phyloP scores from a whole-genome alignment of 2,329 filamentous ascomycete genomes.

The Verticillium nubilum region DNA sequence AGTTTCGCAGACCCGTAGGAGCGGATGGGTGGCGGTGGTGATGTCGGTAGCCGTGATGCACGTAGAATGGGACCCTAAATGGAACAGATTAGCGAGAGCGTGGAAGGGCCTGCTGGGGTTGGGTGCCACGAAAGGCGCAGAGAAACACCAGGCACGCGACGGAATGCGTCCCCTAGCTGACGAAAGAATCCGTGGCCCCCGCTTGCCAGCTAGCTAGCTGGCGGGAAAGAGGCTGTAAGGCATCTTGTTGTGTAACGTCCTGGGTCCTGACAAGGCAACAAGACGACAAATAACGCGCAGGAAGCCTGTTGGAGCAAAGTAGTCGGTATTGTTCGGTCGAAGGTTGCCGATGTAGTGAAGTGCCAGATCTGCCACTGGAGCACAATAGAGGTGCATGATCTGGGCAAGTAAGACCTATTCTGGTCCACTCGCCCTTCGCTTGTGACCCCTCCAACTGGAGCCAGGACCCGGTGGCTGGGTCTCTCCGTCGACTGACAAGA shows the following conservation, averaged over 20 bases:
- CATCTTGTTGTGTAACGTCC: background rate
- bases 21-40: conserved; percentile 4
- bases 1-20: background rate
- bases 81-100: conserved; percentile 13
- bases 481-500: background rate
- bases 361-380: conserved; percentile 6
- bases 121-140: background rate
- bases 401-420: conserved; percentile 4
- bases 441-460: background rate
- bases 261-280: background rate
- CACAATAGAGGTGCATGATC: conserved; percentile 9
- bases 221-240: background rate
- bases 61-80: conserved; percentile 4
- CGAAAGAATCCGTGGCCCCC: background rate
- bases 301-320: background rate
- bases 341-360: background rate
- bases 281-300: background rate
- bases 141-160: background rate
- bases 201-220: background rate
- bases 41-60: conserved; percentile 6
- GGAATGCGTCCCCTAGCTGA: background rate
- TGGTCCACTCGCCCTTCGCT: background rate
- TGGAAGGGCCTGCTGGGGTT: background rate
- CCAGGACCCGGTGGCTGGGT: background rate
- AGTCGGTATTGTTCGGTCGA: background rate